Base-by-base conservation (phyloP, 2,329 filamentous ascomycete species). In the Fusarium poae region DNA sequence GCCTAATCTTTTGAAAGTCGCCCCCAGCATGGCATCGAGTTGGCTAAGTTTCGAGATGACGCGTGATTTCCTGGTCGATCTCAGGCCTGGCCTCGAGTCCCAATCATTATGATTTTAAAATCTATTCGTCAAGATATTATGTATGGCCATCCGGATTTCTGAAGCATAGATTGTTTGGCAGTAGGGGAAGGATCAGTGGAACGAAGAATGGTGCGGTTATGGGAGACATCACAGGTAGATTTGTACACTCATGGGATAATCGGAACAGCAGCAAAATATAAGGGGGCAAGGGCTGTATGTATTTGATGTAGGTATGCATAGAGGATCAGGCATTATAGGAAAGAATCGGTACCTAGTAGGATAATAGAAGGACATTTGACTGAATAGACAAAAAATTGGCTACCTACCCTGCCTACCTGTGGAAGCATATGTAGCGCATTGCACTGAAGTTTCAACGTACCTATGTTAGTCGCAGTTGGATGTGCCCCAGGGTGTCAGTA, bases 11-110 rank as follows among this genome's bases (percentile, higher is more conserved):
- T 87, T 99, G 65, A 99, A 99, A 81, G 96, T 99, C 18, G 95
- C 96, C 10, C 96, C 96, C 5, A 98, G 94, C 78, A 99, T 99
- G 95, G 96, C 96, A 18, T 97, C 94, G 73, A 97, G 93, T 80
- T 99, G 96, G 95, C 87, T 98, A 65, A 97, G 94, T 79, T 99
- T 97, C 77, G 96, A 99, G 81, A 83, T 98, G 77, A 95, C 93
- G 11, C 88, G 96, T 70, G 96, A 99, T 80, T 91, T 97, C 76
- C 82, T 98, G 40, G 83, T 97, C 59, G 83, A 82, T 21, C 77
- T 94, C 30, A 86, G 85, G 62, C 80, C 83, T 2, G 82, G 82
- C 27, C 77, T 70, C 29, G 74, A 74, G 53, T 62, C 73, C 48
- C 68, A 72, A 37, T 65, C 70, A 35, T 53, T 78, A 56, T 77